Conservation (phyloP, 768 basidiomycete species). For the Mycena latifolia region DNA sequence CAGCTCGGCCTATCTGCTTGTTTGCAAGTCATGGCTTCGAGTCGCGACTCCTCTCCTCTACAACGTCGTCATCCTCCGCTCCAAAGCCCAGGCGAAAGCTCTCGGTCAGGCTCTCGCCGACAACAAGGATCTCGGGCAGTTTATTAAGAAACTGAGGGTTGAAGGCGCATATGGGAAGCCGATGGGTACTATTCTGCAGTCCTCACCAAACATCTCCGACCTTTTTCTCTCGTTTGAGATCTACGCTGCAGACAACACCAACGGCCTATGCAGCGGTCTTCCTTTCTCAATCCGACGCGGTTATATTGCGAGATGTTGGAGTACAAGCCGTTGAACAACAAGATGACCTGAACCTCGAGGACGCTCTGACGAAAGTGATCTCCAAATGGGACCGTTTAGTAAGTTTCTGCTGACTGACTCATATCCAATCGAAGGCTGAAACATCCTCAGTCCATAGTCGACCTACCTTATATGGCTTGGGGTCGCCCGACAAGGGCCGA, state of each 20-base stretch:
- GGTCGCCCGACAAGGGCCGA: too few species aligned
- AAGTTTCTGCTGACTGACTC: background rate
- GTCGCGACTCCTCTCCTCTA: too few species aligned
- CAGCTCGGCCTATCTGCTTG: too few species aligned
- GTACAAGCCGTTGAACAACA: background rate
- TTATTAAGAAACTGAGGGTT: background rate
- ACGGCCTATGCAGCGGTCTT: constrained; percentile 19
- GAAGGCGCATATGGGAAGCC: background rate
- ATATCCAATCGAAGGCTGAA: background rate
- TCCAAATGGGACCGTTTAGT: constrained; percentile 20
- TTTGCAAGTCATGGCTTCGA: too few species aligned
- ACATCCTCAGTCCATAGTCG: background rate
- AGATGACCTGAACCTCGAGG: constrained; percentile 1
- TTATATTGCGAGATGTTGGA: constrained; percentile 5
- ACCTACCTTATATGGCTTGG: background rate
- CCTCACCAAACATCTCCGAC: too few species aligned
- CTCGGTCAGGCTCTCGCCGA: too few species aligned
- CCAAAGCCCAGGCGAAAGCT: background rate
- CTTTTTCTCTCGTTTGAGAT: too few species aligned
- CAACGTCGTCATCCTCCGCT: too few species aligned
- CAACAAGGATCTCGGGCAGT: too few species aligned
- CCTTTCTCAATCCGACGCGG: constrained; percentile 16
- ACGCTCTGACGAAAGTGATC: background rate
- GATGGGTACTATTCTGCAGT: background rate
- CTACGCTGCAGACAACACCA: constrained; percentile 11